A percentile compares a stretch with the other conserved stretches of the same genome.
phyloP scores from a whole-genome alignment of 2,329 filamentous ascomycete genomes.

The Chrysoporthe puriensis region DNA sequence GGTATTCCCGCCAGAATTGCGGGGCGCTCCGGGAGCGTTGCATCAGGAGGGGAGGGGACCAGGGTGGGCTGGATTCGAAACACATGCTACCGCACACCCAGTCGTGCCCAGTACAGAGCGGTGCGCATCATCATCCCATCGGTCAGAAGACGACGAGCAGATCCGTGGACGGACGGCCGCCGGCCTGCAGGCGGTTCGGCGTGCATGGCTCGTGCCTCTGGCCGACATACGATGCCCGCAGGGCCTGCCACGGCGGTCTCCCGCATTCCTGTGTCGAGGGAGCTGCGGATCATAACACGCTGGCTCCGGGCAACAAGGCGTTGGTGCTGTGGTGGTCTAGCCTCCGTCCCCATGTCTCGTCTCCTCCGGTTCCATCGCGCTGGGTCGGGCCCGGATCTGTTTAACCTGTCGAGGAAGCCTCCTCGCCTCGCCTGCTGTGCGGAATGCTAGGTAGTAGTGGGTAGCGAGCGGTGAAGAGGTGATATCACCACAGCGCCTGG shows the following conservation, averaged over 20 bases:
- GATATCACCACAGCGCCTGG: too few relatives aligned
- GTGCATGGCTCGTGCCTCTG: neutral
- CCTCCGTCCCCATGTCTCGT: neutral
- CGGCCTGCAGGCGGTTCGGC: neutral
- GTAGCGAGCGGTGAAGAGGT: too few relatives aligned
- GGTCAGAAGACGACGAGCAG: neutral
- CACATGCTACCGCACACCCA: neutral
- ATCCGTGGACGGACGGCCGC: neutral
- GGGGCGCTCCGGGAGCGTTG: constrained; percentile 26
- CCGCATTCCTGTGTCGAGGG: neutral
- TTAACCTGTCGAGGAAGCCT: neutral
- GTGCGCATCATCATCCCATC: neutral
- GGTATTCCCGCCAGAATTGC: constrained; percentile 20
- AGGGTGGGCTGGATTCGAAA: constrained; percentile 12
- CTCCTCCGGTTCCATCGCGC: neutral
- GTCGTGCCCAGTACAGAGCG: neutral
- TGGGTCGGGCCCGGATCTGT: neutral
- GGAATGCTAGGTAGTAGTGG: too few relatives aligned
- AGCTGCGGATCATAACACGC: neutral
- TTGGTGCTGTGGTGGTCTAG: neutral
- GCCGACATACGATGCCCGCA: neutral
- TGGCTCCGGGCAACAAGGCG: neutral
- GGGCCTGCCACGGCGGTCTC: neutral
- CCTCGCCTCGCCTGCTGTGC: too few relatives aligned
- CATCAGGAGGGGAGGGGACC: constrained; percentile 18